Conservation (phyloP, 2,329 filamentous ascomycete species). For the Ceratocystis cacaofunesta region DNA sequence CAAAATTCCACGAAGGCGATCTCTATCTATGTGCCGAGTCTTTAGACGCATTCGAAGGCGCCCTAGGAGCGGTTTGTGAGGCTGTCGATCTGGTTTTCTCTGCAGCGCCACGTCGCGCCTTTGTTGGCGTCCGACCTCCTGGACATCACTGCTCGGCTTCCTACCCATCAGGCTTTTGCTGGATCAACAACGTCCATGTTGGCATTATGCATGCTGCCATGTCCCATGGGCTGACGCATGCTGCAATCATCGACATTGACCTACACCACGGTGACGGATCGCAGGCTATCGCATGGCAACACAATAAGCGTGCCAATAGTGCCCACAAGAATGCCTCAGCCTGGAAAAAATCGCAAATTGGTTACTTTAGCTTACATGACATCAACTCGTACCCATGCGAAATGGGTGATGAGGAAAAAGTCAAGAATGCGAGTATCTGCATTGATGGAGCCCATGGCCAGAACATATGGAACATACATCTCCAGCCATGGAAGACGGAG, state of each 20-base stretch:
- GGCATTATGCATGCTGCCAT: slow-evolving; percentile 84
- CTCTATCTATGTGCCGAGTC: slow-evolving; percentile 83
- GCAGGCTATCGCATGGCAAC: slow-evolving; percentile 81
- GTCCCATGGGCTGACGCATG: slow-evolving; percentile 75
- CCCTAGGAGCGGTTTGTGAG: slow-evolving; percentile 83
- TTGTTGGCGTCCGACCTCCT: slow-evolving; percentile 82
- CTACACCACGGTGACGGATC: slow-evolving; percentile 92
- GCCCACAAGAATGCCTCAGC: slow-evolving; percentile 53
- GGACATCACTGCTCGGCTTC: slow-evolving; percentile 89
- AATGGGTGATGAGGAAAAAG: slow-evolving; percentile 79
- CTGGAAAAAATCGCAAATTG: slow-evolving; percentile 75
- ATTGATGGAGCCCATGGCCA: slow-evolving; percentile 90
- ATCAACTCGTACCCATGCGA: slow-evolving; percentile 99
- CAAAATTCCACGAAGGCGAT: slow-evolving; percentile 69
- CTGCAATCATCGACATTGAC: slow-evolving; percentile 85
- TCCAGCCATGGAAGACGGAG: slow-evolving; percentile 71
- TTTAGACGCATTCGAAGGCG: slow-evolving; percentile 73
- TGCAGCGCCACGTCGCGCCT: slow-evolving; percentile 53
- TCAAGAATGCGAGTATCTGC: slow-evolving; percentile 85
- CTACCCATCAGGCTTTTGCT: slow-evolving; percentile 90
- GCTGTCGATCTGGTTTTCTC: slow-evolving; percentile 74
- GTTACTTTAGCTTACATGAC: slow-evolving; percentile 93
- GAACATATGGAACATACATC: slow-evolving; percentile 88
- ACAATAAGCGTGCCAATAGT: slow-evolving; percentile 68
- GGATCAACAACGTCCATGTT: slow-evolving; percentile 96